Evolutionary conservation across 495 filamentous ascomycete species (phyloP), one percentile per base, ranked within the genome.

Genomic region (Aspergillus bertholletiae): DNA sequence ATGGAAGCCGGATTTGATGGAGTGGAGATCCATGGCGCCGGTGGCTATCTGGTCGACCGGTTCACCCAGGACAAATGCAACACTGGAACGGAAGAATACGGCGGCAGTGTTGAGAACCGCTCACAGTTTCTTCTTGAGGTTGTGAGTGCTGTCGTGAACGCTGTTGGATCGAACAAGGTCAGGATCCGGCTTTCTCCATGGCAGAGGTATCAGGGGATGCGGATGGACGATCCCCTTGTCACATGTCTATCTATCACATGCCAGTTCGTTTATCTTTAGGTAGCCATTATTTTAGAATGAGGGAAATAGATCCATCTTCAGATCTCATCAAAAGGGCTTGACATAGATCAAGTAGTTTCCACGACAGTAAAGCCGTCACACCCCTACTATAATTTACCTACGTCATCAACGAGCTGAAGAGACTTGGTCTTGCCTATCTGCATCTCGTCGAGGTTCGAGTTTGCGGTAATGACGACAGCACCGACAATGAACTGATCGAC

Each of bases 1-100:
- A 74, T 85, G 1, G 73, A 74, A 46, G 86, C 85, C 7, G 88
- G 86, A 8, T 82, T 82, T 55, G 80, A 84, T 52, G 80, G 80
- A 2, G 74, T 83, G 7, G 81, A 84, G 53, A 45, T 83, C 9
- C 80, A 84, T 56, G 79, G 73, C 12, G 80, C 73, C 6, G 80
- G 84, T 52, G 82, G 82, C 0, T 83, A 82, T 50, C 67, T 85
- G 0, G 65, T 76, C 2, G 80, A 82, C 43, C 78, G 83, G 59
- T 84, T 85, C 63, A 67, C 78, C 6, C 73, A 75, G 39, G 71
- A 73, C 37, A 76, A 70, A 20, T 71, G 74, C 54, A 84, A 83
- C 65, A 73, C 59, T 23, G 69, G 80, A 1, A 78, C 71, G 0
- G 82, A 85, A 55, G 60, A 54, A 2, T 83, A 76, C 56, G 82